Base-by-base conservation (phyloP, 768 basidiomycete genomes). In the Tylopilus vinaceipallidus region DNA sequence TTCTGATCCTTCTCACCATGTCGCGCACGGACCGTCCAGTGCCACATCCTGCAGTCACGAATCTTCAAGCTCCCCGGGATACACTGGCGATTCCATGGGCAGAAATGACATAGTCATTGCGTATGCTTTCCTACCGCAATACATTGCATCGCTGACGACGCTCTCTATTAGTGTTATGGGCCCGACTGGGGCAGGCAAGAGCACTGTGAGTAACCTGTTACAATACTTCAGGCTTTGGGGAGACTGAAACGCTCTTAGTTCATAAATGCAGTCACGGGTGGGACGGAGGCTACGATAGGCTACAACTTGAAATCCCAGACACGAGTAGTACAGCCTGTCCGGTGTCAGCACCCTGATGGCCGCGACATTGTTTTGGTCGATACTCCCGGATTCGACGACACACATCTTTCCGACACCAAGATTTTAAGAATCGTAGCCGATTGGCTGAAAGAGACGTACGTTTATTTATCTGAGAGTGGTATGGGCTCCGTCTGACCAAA, bases 311-410 rank as follows among this genome's bases (percentile, higher is more conserved):
- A 2, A 17, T 56, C 58, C 29, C 12, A 45, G 38, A 59, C 58
- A 23, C 44, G 13, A 16, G 20, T 11, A 1, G 39, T 60, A n/a
- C 41, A 47, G 16, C 14, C 50, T 4, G 16, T 59, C 13, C 50
- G 42, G 1, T 59, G 54, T 42, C n/a, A 16, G 11, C 58, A 59
- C 12, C 58, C 58, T 8, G 54, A 59, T 2, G 47, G 58, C 29
- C 53, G 49, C 23, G 41, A 41, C 22, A 43, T 59, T 30, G 36
- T 60, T 17, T 32, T 60, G 22, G 53, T 58, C 6, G 57, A 59
- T 22, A 59, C 57, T 3, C 57, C 57, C 3, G 57, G 57, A 29
- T 59, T 59, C 22, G 47, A 59, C 16, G 58, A 59, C 22, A 60
- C 54, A 8, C 2, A 22, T 9, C 45, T 49, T 16, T 45, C 50